A percentile compares a stretch with the other conserved stretches of the same genome.
These are phyloP conservation scores for Penicillium frequentans DNA, from an alignment of 2,329 filamentous ascomycete species.

Conservation along the genomic window DNA sequence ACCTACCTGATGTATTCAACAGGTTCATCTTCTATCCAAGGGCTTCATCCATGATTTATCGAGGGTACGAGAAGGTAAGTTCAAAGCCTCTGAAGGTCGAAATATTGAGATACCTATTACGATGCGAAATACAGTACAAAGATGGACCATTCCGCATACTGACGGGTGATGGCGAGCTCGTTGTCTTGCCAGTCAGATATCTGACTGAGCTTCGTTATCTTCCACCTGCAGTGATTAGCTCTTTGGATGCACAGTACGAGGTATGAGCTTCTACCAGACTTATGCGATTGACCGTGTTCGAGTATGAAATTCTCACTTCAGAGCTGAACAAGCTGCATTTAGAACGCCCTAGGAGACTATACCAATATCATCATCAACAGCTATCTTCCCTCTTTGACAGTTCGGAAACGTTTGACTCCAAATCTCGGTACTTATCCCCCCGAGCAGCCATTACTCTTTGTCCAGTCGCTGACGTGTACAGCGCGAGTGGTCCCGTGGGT, in stretches of 20 bases:
- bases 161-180: constrained; percentile 29
- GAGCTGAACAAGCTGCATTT: not conserved
- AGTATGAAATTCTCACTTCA: not conserved
- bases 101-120: not conserved
- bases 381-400: constrained; percentile 22
- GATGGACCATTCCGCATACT: constrained; percentile 27
- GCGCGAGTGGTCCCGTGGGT: constrained; percentile 25
- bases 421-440: constrained; percentile 16
- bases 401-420: constrained; percentile 26
- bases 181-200: constrained; percentile 30
- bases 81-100: not conserved
- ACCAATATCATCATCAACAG: constrained; percentile 29
- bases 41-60: constrained; percentile 22
- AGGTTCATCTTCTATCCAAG: constrained; percentile 25
- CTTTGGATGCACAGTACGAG: constrained; percentile 29
- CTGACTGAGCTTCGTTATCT: constrained; percentile 24
- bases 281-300: not conserved
- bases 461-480: constrained; percentile 7
- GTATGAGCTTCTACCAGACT: constrained; percentile 8
- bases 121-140: constrained; percentile 25
- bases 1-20: constrained; percentile 27
- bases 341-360: constrained; percentile 31
- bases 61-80: constrained; percentile 27
- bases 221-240: constrained; percentile 20
- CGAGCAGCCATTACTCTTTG: not conserved